Conservation (phyloP, 2,329 filamentous ascomycete species). For the Botrytis galanthina region DNA sequence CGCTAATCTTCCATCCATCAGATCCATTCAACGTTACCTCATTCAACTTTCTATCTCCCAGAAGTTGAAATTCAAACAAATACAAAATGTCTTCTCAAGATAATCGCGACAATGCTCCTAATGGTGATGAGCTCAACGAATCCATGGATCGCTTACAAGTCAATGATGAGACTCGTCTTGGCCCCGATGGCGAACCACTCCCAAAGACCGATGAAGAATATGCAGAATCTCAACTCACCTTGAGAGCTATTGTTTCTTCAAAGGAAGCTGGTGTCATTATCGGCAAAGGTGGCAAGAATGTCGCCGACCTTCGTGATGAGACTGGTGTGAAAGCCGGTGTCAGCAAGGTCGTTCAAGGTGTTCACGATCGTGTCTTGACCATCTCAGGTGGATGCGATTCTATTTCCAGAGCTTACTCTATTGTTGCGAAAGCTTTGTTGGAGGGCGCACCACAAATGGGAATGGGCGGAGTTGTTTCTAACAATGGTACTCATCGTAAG, state of each 20-base stretch:
- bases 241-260: slow-evolving; percentile 96
- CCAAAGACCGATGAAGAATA: slow-evolving; percentile 98
- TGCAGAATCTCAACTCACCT: slow-evolving; percentile 83
- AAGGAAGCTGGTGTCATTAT: slow-evolving; percentile 99
- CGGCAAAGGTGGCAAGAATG: slow-evolving; percentile 97
- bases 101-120: slow-evolving; percentile 33
- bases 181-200: slow-evolving; percentile 71
- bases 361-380: slow-evolving; percentile 94
- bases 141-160: slow-evolving; percentile 65
- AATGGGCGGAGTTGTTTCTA: slow-evolving; percentile 87
- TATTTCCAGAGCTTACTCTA: slow-evolving; percentile 87
- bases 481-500: slow-evolving; percentile 93
- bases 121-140: slow-evolving; percentile 55
- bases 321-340: slow-evolving; percentile 97
- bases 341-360: slow-evolving; percentile 96
- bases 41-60: slow-evolving; percentile 7
- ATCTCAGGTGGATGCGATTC: slow-evolving; percentile 88
- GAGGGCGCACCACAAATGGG: slow-evolving; percentile 94
- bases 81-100: slow-evolving; percentile 38
- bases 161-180: slow-evolving; percentile 60
- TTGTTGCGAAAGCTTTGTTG: slow-evolving; percentile 86
- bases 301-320: slow-evolving; percentile 93
- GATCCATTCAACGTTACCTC: neutral
- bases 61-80: slow-evolving; percentile 11
- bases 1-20: slow-evolving; percentile 3